phyloP scores from a whole-genome alignment of 495 filamentous ascomycete genomes.

The Tuber umbilicatum region DNA sequence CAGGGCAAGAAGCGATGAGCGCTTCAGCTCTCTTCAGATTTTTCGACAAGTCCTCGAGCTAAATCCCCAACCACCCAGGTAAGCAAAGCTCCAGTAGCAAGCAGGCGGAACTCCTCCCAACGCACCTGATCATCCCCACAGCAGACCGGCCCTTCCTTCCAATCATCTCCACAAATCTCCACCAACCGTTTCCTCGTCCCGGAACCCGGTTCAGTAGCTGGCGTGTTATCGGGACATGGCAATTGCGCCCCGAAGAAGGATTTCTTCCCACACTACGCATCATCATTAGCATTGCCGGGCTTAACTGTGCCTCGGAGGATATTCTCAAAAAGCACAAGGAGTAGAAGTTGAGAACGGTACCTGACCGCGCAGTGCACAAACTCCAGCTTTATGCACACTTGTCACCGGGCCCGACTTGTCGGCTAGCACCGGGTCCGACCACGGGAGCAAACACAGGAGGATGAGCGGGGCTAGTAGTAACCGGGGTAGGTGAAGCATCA shows the following conservation, averaged over 20 bases:
- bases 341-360: constrained; percentile 15
- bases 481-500: constrained; percentile 28
- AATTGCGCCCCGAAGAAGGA: constrained; percentile 78
- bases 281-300: constrained; percentile 16
- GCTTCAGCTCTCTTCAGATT: constrained; percentile 81
- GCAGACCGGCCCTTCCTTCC: constrained; percentile 75
- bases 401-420: constrained; percentile 43
- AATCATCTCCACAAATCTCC: constrained; percentile 77
- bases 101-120: not conserved
- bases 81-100: constrained; percentile 25
- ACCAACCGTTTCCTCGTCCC: constrained; percentile 67
- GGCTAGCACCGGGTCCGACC: constrained; percentile 8
- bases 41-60: constrained; percentile 68
- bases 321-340: not conserved
- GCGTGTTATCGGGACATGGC: constrained; percentile 88
- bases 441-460: constrained; percentile 26
- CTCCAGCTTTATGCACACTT: constrained; percentile 71
- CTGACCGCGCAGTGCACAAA: constrained; percentile 78
- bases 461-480: constrained; percentile 14
- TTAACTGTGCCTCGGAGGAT: not conserved
- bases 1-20: constrained; percentile 86
- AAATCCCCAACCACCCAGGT: constrained; percentile 21
- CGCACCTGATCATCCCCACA: constrained; percentile 72
- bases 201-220: constrained; percentile 64
- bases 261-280: constrained; percentile 71